Conservation (phyloP, 306 rosid species). For the Medicago ruthenica region DNA sequence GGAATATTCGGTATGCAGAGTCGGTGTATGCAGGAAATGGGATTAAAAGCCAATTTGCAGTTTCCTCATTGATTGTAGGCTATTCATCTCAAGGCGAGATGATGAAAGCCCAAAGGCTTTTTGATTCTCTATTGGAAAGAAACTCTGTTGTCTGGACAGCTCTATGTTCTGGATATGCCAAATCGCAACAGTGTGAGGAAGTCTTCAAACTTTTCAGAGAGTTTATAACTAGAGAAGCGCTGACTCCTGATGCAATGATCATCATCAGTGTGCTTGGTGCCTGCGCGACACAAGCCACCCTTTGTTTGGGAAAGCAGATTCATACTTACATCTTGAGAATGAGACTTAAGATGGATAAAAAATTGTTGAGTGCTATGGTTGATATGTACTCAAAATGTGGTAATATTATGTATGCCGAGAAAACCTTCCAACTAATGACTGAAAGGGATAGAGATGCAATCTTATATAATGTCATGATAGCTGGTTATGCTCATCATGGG, state of each 20-base stretch:
- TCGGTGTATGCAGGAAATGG: conserved; percentile 47
- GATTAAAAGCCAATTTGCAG: conserved; percentile 52
- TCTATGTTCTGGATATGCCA: conserved; percentile 73
- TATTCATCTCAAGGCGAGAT: conserved; percentile 73
- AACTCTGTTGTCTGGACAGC: conserved; percentile 73
- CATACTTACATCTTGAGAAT: conserved; percentile 67
- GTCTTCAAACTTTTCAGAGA: conserved; percentile 68
- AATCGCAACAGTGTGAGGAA: conserved; percentile 61
- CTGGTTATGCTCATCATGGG: conserved; percentile 84
- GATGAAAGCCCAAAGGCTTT: conserved; percentile 63
- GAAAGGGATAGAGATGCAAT: conserved; percentile 60
- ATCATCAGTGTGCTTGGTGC: conserved; percentile 64
- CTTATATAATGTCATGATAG: conserved; percentile 73
- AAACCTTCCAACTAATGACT: conserved; percentile 46
- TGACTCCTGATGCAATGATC: conserved; percentile 57
- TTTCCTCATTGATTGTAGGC: conserved; percentile 64
- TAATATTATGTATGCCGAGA: conserved; percentile 59
- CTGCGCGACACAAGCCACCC: conserved; percentile 71
- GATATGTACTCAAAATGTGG: conserved; percentile 95
- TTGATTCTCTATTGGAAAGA: conserved; percentile 62
- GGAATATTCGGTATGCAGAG: conserved; percentile 68
- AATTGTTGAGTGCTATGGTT: conserved; percentile 65
- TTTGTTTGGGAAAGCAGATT: conserved; percentile 74
- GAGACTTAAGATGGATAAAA: conserved; percentile 53
- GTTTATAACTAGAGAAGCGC: conserved; percentile 46